These are phyloP conservation scores for Scleroderma bovista DNA, from an alignment of 768 basidiomycete genomes.

Conservation along the genomic window DNA sequence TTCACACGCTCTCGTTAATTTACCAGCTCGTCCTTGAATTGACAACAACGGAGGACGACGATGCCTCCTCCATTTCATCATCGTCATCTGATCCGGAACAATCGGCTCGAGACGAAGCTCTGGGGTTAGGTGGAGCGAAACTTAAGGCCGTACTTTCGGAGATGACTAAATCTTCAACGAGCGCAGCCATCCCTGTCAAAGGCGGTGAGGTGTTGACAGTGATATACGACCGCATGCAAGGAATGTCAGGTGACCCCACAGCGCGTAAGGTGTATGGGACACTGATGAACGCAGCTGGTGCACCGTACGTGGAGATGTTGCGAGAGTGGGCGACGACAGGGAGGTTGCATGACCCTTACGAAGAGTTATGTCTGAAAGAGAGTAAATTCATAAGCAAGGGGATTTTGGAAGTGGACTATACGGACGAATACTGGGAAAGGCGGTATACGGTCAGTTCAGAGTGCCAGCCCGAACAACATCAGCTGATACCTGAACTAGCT, in stretches of 20 bases:
- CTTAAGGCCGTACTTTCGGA: conserved; percentile 78
- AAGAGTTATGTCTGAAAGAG: conserved; percentile 93
- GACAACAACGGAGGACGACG: conserved; percentile 65
- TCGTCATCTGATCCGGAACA: conserved; percentile 61
- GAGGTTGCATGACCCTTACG: conserved; percentile 80
- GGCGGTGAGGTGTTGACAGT: conserved; percentile 95
- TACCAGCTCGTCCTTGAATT: conserved; percentile 80
- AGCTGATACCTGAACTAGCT: conserved; percentile 36
- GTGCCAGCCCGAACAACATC: background rate
- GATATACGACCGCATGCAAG: conserved; percentile 81
- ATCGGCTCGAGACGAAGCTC: conserved; percentile 77
- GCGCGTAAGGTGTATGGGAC: conserved; percentile 79
- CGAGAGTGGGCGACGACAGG: conserved; percentile 85
- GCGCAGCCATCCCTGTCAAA: conserved; percentile 69
- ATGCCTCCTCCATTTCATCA: conserved; percentile 46
- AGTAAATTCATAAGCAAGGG: conserved; percentile 90
- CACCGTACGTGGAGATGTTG: conserved; percentile 86
- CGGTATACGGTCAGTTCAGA: conserved; percentile 74
- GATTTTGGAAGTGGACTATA: conserved; percentile 90
- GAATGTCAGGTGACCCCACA: conserved; percentile 90
- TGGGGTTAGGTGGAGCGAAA: conserved; percentile 77
- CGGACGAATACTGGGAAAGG: conserved; percentile 98
- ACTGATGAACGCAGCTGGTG: conserved; percentile 75
- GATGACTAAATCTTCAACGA: conserved; percentile 54
- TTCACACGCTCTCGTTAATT: conserved; percentile 89